phyloP scores from a whole-genome alignment of 2,329 filamentous ascomycete genomes.

The Ophiostoma perfectum region DNA sequence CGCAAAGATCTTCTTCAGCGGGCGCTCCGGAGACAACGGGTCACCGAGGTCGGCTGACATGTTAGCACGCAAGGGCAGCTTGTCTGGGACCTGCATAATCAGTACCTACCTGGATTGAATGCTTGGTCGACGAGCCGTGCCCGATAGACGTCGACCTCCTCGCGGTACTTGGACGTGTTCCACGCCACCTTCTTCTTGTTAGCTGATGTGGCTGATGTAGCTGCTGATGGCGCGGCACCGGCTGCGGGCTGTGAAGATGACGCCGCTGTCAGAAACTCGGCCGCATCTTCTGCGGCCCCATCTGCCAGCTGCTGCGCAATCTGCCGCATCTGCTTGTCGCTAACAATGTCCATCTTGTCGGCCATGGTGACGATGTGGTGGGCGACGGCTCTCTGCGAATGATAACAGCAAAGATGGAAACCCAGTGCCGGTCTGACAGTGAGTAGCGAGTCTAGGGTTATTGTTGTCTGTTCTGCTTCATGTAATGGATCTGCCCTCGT shows the following conservation, averaged over 20 bases:
- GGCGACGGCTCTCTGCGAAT: no score
- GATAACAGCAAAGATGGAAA: no score
- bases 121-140: constrained; percentile 40
- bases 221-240: not conserved
- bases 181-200: constrained; percentile 20
- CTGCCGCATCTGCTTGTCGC: not conserved
- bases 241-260: not conserved
- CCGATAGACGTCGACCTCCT: constrained; percentile 40
- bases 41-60: constrained; percentile 40
- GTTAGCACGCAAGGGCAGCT: not conserved
- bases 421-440: no score
- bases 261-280: not conserved
- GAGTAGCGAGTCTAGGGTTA: no score
- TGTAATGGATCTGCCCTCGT: constrained; percentile 7
- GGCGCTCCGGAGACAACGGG: constrained; percentile 40
- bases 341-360: constrained; percentile 27
- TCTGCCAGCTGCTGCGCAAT: constrained; percentile 1
- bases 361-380: not conserved
- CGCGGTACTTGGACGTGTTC: constrained; percentile 36
- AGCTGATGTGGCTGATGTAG: not conserved
- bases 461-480: no score
- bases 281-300: constrained; percentile 7
- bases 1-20: constrained; percentile 28
- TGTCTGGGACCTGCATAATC: not conserved
- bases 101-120: constrained; percentile 42